Evolutionary conservation across 2,329 filamentous ascomycete genomes (phyloP).

Genomic region (Trichoderma koningiopsis): DNA sequence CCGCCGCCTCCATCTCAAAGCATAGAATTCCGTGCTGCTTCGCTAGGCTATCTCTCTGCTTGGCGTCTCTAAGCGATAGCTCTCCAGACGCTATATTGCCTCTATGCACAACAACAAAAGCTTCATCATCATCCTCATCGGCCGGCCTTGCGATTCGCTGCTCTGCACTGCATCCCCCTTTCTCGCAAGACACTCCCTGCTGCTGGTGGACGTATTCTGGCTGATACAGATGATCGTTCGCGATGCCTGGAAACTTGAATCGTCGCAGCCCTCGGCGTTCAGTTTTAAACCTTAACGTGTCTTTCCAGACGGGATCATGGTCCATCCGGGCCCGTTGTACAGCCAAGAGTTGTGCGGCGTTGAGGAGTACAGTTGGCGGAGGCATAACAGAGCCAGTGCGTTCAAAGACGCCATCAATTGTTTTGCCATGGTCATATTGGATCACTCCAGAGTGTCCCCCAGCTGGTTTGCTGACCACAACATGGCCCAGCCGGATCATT

Average conservation of each 20-base stretch:
- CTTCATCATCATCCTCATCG: neutral
- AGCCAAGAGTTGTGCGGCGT: neutral
- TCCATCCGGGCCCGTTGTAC: neutral
- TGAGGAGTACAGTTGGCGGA: neutral
- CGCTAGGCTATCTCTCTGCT: neutral
- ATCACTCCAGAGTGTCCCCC: neutral
- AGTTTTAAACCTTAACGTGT: neutral
- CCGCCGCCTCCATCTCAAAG: neutral
- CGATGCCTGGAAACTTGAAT: neutral
- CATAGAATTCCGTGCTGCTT: neutral
- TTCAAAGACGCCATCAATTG: neutral
- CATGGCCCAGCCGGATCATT: neutral
- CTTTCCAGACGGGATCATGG: neutral
- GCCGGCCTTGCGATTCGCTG: neutral
- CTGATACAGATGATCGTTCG: neutral
- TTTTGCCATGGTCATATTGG: neutral
- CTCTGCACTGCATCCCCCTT: neutral
- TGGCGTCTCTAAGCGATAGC: neutral
- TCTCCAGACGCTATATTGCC: neutral
- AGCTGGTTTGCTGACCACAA: neutral
- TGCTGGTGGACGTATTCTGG: neutral
- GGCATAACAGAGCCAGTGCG: neutral
- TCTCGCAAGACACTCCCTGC: neutral
- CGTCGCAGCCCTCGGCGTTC: neutral
- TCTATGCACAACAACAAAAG: neutral